A percentile compares a stretch with the other conserved stretches of the same genome.
phyloP scores from a whole-genome alignment of 768 basidiomycete genomes.

The Leccinum uliginosum region DNA sequence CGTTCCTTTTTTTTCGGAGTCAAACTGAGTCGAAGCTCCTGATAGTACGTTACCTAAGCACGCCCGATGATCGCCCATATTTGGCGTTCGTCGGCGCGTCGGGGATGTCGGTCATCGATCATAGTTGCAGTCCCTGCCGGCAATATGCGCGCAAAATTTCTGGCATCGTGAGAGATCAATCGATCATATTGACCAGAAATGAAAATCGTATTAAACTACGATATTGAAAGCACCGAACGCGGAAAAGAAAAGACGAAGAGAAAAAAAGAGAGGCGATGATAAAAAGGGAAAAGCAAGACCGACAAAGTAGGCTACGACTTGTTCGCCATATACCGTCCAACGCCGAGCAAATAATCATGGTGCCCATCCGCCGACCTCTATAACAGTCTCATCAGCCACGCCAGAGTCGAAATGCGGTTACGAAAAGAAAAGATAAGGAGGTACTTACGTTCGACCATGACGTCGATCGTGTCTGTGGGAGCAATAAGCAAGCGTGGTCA shows the following conservation, averaged over 20 bases:
- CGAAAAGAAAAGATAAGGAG: neutral
- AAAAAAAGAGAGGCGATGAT: neutral
- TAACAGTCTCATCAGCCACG: neutral
- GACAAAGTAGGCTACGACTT: neutral
- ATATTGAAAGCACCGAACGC: neutral
- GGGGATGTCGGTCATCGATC: too few relatives aligned
- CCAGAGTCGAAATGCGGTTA: neutral
- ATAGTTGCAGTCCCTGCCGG: too few relatives aligned
- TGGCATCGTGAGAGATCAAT: neutral
- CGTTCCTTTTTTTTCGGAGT: too few relatives aligned
- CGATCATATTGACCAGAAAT: neutral
- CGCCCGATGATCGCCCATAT: too few relatives aligned
- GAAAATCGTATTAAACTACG: neutral
- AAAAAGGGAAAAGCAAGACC: neutral
- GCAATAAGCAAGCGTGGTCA: neutral
- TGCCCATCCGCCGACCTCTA: neutral
- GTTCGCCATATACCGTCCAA: neutral
- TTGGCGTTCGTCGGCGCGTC: too few relatives aligned
- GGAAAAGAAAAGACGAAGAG: neutral
- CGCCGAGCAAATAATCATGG: neutral
- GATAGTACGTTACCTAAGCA: too few relatives aligned
- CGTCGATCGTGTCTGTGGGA: slow-evolving; percentile 81
- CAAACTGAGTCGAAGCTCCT: too few relatives aligned
- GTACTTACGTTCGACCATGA: slow-evolving; percentile 87
- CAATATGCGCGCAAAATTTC: neutral